Percentiles rank a stretch among this genome's conserved stretches.
These are phyloP conservation scores for Rasamsonia emersonii DNA, from an alignment of 2,329 filamentous ascomycete genomes.

Conservation along the genomic window DNA sequence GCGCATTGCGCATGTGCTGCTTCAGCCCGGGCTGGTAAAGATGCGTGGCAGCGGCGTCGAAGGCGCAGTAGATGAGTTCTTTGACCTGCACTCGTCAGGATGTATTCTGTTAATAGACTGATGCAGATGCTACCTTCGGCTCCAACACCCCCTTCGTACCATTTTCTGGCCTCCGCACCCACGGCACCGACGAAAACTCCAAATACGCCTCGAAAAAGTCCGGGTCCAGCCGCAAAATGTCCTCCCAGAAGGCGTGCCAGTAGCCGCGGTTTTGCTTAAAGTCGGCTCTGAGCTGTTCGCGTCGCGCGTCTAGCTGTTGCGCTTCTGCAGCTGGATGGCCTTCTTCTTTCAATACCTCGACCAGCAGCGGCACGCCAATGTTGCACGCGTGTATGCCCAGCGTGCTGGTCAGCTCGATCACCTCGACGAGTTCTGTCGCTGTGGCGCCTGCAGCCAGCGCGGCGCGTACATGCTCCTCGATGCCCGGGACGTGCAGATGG, in stretches of 20 bases:
- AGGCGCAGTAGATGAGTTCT: slow-evolving; percentile 42
- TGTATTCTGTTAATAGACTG: neutral
- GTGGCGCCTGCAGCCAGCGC: slow-evolving; percentile 35
- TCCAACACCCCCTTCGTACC: slow-evolving; percentile 28
- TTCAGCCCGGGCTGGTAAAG: slow-evolving; percentile 40
- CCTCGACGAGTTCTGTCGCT: slow-evolving; percentile 37
- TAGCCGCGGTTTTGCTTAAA: slow-evolving; percentile 40
- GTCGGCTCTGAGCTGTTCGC: slow-evolving; percentile 32
- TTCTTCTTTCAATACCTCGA: slow-evolving; percentile 40
- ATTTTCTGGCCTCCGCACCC: slow-evolving; percentile 2
- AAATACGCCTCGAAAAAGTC: slow-evolving; percentile 43
- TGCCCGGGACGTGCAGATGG: slow-evolving; percentile 37
- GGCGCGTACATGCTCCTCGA: slow-evolving; percentile 31
- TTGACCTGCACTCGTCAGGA: slow-evolving; percentile 26
- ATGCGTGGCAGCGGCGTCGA: slow-evolving; percentile 41
- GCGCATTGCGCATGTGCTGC: slow-evolving; percentile 41
- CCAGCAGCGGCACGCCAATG: slow-evolving; percentile 38
- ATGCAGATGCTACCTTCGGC: slow-evolving; percentile 19
- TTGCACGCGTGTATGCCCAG: slow-evolving; percentile 42
- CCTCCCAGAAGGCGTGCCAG: slow-evolving; percentile 31
- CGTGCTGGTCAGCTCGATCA: slow-evolving; percentile 36
- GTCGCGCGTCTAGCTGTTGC: slow-evolving; percentile 26
- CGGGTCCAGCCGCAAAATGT: slow-evolving; percentile 26
- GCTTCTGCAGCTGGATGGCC: slow-evolving; percentile 18
- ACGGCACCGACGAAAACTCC: slow-evolving; percentile 38